Evolutionary conservation across 345 rosid species (phyloP).

Genomic region (Eucalyptus sp.): DNA sequence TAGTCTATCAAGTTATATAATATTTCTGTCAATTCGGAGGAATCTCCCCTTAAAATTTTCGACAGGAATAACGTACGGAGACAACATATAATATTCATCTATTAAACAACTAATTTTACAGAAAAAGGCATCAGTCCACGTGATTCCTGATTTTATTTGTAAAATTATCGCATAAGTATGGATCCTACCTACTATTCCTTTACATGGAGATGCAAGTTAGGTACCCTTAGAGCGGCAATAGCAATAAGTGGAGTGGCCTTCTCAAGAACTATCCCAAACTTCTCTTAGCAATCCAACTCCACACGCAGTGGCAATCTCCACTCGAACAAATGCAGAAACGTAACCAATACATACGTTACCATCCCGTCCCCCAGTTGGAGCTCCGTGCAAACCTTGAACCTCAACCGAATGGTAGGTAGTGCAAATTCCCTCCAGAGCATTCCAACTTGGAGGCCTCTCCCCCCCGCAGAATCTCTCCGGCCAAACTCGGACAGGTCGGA

Average conservation of each 20-base stretch:
- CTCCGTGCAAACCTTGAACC: conserved; percentile 1
- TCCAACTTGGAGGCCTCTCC: neutral
- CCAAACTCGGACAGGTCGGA: neutral
- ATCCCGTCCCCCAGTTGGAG: neutral
- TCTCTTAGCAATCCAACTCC: neutral
- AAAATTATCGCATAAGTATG: neutral
- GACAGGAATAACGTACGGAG: neutral
- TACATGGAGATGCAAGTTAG: neutral
- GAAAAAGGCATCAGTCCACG: neutral
- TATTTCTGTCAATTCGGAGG: neutral
- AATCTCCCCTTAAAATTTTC: neutral
- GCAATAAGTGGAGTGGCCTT: neutral
- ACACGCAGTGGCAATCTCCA: neutral
- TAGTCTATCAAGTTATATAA: neutral
- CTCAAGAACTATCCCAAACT: neutral
- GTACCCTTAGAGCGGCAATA: neutral
- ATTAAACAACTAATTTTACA: neutral
- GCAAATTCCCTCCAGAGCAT: conserved; percentile 1
- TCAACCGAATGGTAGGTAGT: conserved; percentile 11
- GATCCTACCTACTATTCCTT: neutral
- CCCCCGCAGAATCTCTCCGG: neutral
- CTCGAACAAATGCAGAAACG: neutral
- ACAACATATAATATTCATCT: neutral
- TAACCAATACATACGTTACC: neutral
- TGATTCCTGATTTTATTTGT: too few species aligned